phyloP scores from a whole-genome alignment of 257 asterid species.

The Eustoma russellianum region DNA sequence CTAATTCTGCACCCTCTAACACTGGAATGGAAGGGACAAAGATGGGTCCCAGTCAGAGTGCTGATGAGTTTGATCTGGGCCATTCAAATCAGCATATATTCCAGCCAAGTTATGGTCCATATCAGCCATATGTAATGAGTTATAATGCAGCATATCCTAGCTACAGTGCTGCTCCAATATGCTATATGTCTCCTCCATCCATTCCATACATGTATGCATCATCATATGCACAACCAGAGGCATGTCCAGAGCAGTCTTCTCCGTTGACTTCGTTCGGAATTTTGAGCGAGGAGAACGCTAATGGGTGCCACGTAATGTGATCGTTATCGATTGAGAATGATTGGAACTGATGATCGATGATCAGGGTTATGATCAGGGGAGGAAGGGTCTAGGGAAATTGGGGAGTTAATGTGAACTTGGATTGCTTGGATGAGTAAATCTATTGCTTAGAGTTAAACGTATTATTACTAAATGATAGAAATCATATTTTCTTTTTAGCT shows the following conservation, averaged over 20 bases:
- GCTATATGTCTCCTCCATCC: slow-evolving; percentile 38
- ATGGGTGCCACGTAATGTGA: slow-evolving; percentile 62
- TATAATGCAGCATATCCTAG: slow-evolving; percentile 54
- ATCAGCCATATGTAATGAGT: slow-evolving; percentile 41
- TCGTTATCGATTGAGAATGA: not conserved
- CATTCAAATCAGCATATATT: slow-evolving; percentile 27
- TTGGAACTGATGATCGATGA: not conserved
- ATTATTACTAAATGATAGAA: no score
- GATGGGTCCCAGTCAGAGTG: slow-evolving; percentile 28
- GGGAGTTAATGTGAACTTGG: slow-evolving; percentile 4
- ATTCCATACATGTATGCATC: slow-evolving; percentile 23
- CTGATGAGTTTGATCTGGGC: slow-evolving; percentile 29
- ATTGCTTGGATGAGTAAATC: slow-evolving; percentile 7
- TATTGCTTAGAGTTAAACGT: slow-evolving; percentile 8
- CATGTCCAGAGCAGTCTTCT: slow-evolving; percentile 21
- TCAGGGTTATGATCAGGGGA: slow-evolving; percentile 6
- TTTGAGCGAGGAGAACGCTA: slow-evolving; percentile 77
- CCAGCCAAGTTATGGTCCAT: slow-evolving; percentile 20
- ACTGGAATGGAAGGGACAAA: slow-evolving; percentile 30
- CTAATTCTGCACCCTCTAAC: slow-evolving; percentile 27
- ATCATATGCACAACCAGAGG: slow-evolving; percentile 18
- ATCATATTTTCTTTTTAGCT: no score
- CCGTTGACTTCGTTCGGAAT: slow-evolving; percentile 53
- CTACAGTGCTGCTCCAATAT: slow-evolving; percentile 25
- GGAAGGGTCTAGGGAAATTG: not conserved